phyloP scores from a whole-genome alignment of 2,329 filamentous ascomycete species.

The Exophiala dermatitidis region DNA sequence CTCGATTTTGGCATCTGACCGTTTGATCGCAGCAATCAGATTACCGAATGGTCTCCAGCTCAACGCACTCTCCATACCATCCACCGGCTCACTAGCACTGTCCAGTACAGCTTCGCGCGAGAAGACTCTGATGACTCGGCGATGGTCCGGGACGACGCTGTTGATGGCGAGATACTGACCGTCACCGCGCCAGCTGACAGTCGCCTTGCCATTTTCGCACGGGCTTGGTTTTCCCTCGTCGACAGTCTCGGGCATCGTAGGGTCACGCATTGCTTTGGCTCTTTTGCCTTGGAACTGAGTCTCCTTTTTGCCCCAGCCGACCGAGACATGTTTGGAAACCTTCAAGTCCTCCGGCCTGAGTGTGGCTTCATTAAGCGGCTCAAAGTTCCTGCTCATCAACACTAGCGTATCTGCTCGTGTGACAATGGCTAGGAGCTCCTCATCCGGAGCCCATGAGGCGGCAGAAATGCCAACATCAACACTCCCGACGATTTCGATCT shows the following conservation, averaged over 20 bases:
- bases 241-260: constrained; percentile 86
- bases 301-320: constrained; percentile 97
- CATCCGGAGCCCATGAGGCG: constrained; percentile 89
- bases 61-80: constrained; percentile 76
- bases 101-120: constrained; percentile 84
- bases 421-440: constrained; percentile 77
- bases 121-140: constrained; percentile 81
- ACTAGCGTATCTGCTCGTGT: constrained; percentile 73
- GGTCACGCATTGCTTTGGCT: constrained; percentile 78
- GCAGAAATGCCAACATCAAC: constrained; percentile 87
- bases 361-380: constrained; percentile 67
- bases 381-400: constrained; percentile 89
- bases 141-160: constrained; percentile 58
- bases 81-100: constrained; percentile 89
- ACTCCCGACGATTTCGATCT: constrained; percentile 91
- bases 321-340: constrained; percentile 86
- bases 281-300: constrained; percentile 94
- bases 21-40: constrained; percentile 77
- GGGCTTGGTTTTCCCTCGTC: constrained; percentile 72
- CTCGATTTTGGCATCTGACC: constrained; percentile 55
- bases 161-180: constrained; percentile 86
- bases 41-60: constrained; percentile 92
- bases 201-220: constrained; percentile 63
- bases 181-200: constrained; percentile 89
- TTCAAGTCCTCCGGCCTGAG: constrained; percentile 71